Evolutionary conservation across 2,329 filamentous ascomycete genomes (phyloP).

Genomic region (Aspergillus unguis): DNA sequence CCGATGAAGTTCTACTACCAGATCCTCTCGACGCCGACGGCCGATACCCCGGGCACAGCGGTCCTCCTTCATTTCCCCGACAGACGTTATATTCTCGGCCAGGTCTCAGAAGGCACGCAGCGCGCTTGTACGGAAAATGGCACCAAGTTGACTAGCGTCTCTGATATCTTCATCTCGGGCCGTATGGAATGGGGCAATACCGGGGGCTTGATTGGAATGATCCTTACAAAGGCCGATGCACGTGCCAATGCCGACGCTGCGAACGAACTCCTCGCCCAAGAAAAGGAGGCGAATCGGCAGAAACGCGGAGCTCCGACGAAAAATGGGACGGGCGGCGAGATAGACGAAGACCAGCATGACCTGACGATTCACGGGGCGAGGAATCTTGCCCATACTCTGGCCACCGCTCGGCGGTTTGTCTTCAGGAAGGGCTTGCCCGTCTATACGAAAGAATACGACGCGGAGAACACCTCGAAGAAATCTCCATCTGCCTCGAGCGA

Average conservation of each 20-base stretch:
- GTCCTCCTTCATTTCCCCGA: conserved; percentile 76
- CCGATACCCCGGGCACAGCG: conserved; percentile 78
- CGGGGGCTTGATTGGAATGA: conserved; percentile 79
- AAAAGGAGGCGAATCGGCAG: conserved; percentile 33
- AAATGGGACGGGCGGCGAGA: background rate
- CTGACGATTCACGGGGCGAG: conserved; percentile 73
- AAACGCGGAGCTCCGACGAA: background rate
- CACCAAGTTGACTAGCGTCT: conserved; percentile 61
- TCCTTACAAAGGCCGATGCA: conserved; percentile 77
- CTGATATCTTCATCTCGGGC: conserved; percentile 80
- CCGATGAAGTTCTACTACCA: conserved; percentile 72
- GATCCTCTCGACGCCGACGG: conserved; percentile 76
- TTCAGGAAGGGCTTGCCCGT: conserved; percentile 79
- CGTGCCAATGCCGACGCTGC: conserved; percentile 48
- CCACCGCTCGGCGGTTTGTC: conserved; percentile 79
- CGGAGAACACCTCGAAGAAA: conserved; percentile 26
- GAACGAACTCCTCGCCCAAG: conserved; percentile 39
- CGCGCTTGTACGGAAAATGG: conserved; percentile 69
- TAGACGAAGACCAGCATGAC: conserved; percentile 28
- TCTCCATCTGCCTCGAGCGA: conserved; percentile 17
- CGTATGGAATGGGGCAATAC: conserved; percentile 69
- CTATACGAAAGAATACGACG: conserved; percentile 63
- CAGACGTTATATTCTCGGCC: conserved; percentile 81
- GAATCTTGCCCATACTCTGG: conserved; percentile 76
- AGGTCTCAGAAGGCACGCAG: conserved; percentile 79